Evolutionary conservation across 495 filamentous ascomycete species (phyloP).

Genomic region (Cryomyces antarcticus): DNA sequence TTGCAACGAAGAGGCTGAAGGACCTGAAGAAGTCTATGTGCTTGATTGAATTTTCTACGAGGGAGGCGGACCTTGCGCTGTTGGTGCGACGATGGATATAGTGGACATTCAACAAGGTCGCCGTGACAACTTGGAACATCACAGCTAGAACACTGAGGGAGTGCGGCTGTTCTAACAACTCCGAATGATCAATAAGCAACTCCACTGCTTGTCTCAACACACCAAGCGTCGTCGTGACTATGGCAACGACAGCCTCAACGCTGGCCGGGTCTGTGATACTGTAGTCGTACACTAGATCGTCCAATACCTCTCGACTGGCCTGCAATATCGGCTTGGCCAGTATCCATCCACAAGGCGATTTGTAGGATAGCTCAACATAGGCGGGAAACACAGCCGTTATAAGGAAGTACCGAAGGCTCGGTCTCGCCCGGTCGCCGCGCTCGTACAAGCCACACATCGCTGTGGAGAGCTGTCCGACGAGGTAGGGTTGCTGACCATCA

Average conservation of each 20-base stretch:
- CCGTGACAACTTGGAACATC: constrained; percentile 27
- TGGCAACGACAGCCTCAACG: constrained; percentile 23
- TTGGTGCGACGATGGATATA: constrained; percentile 26
- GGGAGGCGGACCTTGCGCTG: not conserved
- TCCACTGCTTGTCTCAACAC: constrained; percentile 21
- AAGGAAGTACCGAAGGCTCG: constrained; percentile 36
- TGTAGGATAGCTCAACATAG: constrained; percentile 34
- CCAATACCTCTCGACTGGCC: constrained; percentile 25
- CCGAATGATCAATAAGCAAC: constrained; percentile 13
- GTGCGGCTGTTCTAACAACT: constrained; percentile 21
- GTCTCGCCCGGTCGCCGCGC: constrained; percentile 19
- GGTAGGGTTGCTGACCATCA: constrained; percentile 37
- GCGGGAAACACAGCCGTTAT: constrained; percentile 41
- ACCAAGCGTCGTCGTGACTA: constrained; percentile 25
- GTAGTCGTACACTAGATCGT: constrained; percentile 27
- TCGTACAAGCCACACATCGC: constrained; percentile 35
- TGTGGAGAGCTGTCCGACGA: constrained; percentile 34
- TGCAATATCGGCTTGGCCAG: constrained; percentile 34
- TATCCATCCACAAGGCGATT: constrained; percentile 34
- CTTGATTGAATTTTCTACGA: constrained; percentile 4
- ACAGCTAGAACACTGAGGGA: constrained; percentile 21
- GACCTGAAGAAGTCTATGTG: constrained; percentile 19
- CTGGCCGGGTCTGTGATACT: constrained; percentile 25
- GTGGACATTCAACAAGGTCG: constrained; percentile 28
- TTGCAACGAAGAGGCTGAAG: constrained; percentile 15